Base-by-base conservation (phyloP, 805 yeast species). In the Teunomyces panamensis region DNA sequence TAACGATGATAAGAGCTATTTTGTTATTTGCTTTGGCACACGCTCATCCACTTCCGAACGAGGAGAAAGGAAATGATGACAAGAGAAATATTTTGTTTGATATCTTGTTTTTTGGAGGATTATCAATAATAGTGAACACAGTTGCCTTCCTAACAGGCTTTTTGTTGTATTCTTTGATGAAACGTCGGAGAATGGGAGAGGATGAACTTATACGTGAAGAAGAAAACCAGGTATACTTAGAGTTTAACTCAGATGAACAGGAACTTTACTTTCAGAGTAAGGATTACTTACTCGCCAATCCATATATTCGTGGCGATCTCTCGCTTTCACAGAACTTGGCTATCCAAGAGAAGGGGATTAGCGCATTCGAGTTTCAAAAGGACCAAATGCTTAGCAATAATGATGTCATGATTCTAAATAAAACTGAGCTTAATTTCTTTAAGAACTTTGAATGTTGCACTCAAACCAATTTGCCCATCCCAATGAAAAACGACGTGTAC, bases 361-460 rank as follows among this genome's bases (percentile, higher is more conserved):
- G 77, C 11, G 98, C 97, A 1, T 91, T 95, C 88, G 96, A 91
- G 57, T 92, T 94, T 60, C 75, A 73, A 45, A 82, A 84, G 17
- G 78, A 78, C 58, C 64, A 74, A 8, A 77, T 78, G 65, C 64
- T 80, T 29, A 80, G 78, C 51, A 77, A 74, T 66, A 82, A 74
- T 58, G 81, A 77, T 53, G 75, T 81, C 46, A 54, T 79, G 33
- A 86, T 92, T 5, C 76, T 81, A 34, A 86, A 86, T 60, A 84
- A 86, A 57, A 63, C 75, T 2, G 89, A 84, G 59, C 64, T 85
- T 42, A 76, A 78, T 28, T 84, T 84, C 55, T 65, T 74, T 55
- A 77, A 78, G 57, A 80, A 80, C 43, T 77, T 77, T 47, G 86
- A 84, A 53, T 79, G 86, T 54, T 76, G 90, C 2, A 76, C 85